A percentile compares a stretch with the other conserved stretches of the same genome.
Conservation (phyloP, 176 grass and related monocot genomes). For the Alloteropsis semialata region DNA sequence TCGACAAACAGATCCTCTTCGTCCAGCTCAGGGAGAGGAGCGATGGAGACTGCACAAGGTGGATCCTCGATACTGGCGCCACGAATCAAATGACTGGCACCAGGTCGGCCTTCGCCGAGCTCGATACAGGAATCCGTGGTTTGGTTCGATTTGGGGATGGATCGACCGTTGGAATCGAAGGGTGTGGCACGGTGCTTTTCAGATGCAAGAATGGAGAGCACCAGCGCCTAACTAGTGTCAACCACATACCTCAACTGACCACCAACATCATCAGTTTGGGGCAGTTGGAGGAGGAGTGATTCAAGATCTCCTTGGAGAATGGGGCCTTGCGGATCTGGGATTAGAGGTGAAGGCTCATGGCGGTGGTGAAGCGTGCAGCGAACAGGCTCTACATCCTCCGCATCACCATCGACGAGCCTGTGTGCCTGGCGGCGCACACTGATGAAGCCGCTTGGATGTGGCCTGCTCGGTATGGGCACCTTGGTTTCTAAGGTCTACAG, state of each 20-base stretch:
- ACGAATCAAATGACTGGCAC: background rate
- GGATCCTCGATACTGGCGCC: background rate
- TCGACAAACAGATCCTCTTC: background rate
- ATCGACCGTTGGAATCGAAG: background rate
- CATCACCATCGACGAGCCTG: rapidly evolving
- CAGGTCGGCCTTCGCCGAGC: background rate
- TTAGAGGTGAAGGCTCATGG: rapidly evolving
- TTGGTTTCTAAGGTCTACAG: background rate
- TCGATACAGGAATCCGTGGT: too few species aligned
- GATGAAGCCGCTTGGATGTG: background rate
- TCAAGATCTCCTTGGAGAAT: background rate
- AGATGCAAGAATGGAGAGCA: background rate
- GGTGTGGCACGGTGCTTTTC: background rate
- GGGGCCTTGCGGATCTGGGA: background rate
- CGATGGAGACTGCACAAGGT: background rate
- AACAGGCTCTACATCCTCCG: background rate
- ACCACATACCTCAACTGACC: background rate
- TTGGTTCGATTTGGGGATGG: background rate
- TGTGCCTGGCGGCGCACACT: background rate
- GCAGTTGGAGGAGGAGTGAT: background rate
- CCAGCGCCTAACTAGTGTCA: background rate
- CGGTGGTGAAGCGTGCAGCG: background rate
- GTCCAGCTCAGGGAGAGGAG: background rate
- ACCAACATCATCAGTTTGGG: background rate
- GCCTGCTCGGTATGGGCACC: background rate